These are phyloP conservation scores for Capsicum pubescens DNA, from an alignment of 257 asterid genomes.

Conservation along the genomic window DNA sequence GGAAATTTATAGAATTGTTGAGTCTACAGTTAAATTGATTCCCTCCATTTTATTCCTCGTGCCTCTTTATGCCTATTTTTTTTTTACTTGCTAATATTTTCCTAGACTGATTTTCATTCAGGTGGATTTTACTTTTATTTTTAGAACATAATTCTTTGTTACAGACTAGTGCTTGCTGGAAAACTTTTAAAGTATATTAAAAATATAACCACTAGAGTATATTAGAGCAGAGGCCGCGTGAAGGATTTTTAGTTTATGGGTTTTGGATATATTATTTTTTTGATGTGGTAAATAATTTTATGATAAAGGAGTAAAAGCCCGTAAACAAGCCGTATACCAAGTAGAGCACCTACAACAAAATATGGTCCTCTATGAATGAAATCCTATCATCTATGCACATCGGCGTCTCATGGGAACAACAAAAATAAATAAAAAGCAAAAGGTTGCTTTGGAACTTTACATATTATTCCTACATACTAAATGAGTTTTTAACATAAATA, in stretches of 20 bases:
- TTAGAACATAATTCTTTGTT: neutral
- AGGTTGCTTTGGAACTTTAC: neutral
- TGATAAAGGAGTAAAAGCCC: too few relatives aligned
- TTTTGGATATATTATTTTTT: neutral
- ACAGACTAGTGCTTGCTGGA: neutral
- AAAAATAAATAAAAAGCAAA: neutral
- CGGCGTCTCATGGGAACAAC: too few relatives aligned
- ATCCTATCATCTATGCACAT: too few relatives aligned
- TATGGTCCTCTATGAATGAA: too few relatives aligned
- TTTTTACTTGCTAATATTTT: neutral
- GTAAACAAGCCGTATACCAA: too few relatives aligned
- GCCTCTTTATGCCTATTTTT: neutral
- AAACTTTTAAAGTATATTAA: neutral
- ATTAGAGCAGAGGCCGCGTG: neutral
- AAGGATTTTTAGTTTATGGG: neutral
- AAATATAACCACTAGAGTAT: neutral
- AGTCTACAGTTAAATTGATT: neutral
- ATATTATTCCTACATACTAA: neutral
- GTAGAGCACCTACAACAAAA: too few relatives aligned
- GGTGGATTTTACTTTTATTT: neutral
- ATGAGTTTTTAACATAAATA: neutral
- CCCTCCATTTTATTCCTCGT: neutral
- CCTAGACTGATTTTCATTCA: neutral
- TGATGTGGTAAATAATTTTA: too few relatives aligned
- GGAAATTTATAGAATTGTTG: constrained; percentile 20